Evolutionary conservation across 2,329 filamentous ascomycete species (phyloP), one percentile per base, ranked within the genome.

Genomic region (Pyrenophora teres): DNA sequence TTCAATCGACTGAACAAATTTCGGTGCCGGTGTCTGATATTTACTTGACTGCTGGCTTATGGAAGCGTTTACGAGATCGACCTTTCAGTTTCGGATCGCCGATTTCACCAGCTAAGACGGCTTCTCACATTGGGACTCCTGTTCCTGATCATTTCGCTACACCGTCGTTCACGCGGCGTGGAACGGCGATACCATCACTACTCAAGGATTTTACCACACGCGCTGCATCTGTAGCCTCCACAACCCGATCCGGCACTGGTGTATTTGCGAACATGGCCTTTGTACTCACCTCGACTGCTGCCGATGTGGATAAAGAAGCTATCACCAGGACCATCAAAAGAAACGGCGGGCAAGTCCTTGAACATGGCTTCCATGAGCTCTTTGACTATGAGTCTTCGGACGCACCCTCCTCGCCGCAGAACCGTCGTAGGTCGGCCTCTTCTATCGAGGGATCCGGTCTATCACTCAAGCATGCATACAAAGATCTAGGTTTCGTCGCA

Each of bases 241-340:
- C 63, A 8, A 40, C 31, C 45, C 60, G 57, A 39, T 59, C 60
- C 39, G 66, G 62, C 15, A 68, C 63, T 15, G 77, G 77, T 2
- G 57, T 95, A 0, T 96, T 97, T 64, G 76, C 82, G 1, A 85
- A 87, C 36, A 96, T 97, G 92, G 85, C 85, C 0, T 97, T 97
- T 73, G 92, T 92, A 0, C 82, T 96, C 9, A 93, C 91, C 0
- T 90, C 91, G 56, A 77, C 79, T 3, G 62, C 61, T 2, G 79
- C 82, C 1, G 80, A 79, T 13, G 76, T 76, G 7, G 81, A 84
- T 15, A 83, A 84, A 70, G 65, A 83, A 58, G 67, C 77, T 40
- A 71, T 94, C 2, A 83, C 83, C 30, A 78, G 78, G 1, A 77
- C 84, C 41, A 92, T 97, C 47, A 74, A 78, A 2, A 80, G 83